Evolutionary conservation across 2,329 filamentous ascomycete genomes (phyloP).

Genomic region (Fusarium citri): DNA sequence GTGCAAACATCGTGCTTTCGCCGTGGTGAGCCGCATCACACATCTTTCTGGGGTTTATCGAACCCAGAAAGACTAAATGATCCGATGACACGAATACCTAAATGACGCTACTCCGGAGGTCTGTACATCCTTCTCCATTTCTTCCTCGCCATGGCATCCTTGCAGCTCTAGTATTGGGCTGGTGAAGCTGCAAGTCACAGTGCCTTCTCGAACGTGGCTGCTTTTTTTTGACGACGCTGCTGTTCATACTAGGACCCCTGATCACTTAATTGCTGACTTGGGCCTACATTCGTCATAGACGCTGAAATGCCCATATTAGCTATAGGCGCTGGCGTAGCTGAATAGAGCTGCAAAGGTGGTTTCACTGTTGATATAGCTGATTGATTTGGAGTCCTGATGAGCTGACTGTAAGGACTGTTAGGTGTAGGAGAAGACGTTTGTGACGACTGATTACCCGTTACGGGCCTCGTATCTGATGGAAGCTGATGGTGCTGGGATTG

Average conservation of each 20-base stretch:
- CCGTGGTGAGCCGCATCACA: conserved; percentile 5
- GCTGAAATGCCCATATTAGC: conserved; percentile 2
- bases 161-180: conserved; percentile 40
- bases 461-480: conserved; percentile 14
- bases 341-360: conserved; percentile 25
- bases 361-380: conserved; percentile 28
- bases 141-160: conserved; percentile 40
- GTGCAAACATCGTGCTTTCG: conserved; percentile 13
- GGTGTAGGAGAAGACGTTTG: conserved; percentile 4
- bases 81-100: neutral
- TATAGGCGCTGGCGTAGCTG: conserved; percentile 11
- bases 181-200: conserved; percentile 40
- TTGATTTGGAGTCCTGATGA: conserved; percentile 5
- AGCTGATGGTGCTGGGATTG: conserved; percentile 14
- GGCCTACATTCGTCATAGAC: conserved; percentile 14
- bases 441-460: conserved; percentile 3
- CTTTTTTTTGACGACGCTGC: conserved; percentile 13
- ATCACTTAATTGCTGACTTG: conserved; percentile 36
- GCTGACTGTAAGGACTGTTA: conserved; percentile 5
- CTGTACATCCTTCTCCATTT: conserved; percentile 7
- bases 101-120: neutral
- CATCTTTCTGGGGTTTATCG: neutral
- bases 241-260: conserved; percentile 45
- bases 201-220: conserved; percentile 33
- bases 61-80: conserved; percentile 1